Evolutionary conservation across 805 yeast species (phyloP), one percentile per base, ranked within the genome.

Genomic region (Candida coquimbonensis): DNA sequence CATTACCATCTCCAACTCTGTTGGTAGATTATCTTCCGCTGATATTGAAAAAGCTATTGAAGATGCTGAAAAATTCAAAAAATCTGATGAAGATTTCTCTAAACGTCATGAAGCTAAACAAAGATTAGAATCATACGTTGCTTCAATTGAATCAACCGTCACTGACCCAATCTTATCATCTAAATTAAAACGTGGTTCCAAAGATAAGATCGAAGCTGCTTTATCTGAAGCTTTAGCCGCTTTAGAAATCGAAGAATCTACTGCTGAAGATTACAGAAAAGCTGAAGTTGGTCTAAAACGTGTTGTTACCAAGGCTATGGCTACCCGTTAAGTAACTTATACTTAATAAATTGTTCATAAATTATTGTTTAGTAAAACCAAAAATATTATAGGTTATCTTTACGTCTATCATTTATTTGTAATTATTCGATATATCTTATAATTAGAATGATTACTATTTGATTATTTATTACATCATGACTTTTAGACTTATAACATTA

Each of bases 41-140:
- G 98, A 91, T 67, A 91, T 91, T 60, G 98, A 93, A 77, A 86
- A 89, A 88, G 91, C 91, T 96, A 93, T 91, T 68, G 80, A 80
- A 75, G 97, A 93, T 70, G 98, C 99, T 64, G 99, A 91, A 78
- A 87, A 87, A 75, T 93, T 89, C 96, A 91, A 91, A 88, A 79
- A 91, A 67, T 87, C 96, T 64, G 99, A 91, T 75, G 97, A 91
- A 70, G 96, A 95, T 65, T 93, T 91, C 86, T 95, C 98, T 75
- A 91, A 90, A 90, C 85, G 85, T 72, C 97, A 91, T 79, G 98
- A 93, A 82, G 93, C 96, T 69, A 91, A 90, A 80, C 97, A 91
- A 80, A 90, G 89, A 80, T 85, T 91, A 71, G 99, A 91, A 81
- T 88, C 97, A 65, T 91, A 91, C 85, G 95, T 93, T 69, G 80